Evolutionary conservation across 768 basidiomycete species (phyloP), one percentile per base, ranked within the genome.

Genomic region (Pilatotrama ljubarskyi): DNA sequence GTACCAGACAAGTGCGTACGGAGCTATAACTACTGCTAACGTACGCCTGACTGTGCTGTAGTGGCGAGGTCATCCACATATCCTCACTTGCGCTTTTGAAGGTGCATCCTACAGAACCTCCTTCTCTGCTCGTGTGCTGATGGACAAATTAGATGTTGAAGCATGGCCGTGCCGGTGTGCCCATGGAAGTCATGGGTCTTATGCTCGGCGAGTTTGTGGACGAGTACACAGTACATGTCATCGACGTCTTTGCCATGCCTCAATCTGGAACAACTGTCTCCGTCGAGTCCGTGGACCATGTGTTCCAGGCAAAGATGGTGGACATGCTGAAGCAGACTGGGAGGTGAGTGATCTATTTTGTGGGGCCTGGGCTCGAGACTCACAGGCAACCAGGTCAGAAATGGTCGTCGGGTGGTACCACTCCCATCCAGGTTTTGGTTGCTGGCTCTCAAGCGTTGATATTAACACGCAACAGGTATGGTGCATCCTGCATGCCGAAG

Each of bases 351-450:
- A 37, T n/a, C 6, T 14, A 15, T 44, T 41, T 25, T 4, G n/a
- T 37, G 25, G 15, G 5, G 50, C 25, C n/a, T 22, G 26, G 52
- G 43, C 53, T 52, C 52, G 44, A 18, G 17, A n/a, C 43, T 59
- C 15, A 61, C 24, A 2, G 5, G 0, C 13, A 24, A 29, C 15
- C 59, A 88, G 95, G 67, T 92, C 96, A 32, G 97, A 98, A 79
- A 92, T 90, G 87, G 97, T 98, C 5, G 97, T 99, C 1, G 97
- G 97, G 3, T 99, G 97, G 97, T 99, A 99, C 71, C 97, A 99
- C 76, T 98, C 97, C 38, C 97, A 99, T 80, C 97, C 97, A 55
- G 97, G 97, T 37, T 99, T 98, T 75, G 97, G 97, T 5, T 99
- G 97, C 74, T 99, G 97, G 97, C 79, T 99, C 40, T 98, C 95